These are phyloP conservation scores for Chlorella sp. DNA, from an alignment of 139 green algal species.

Conservation along the genomic window DNA sequence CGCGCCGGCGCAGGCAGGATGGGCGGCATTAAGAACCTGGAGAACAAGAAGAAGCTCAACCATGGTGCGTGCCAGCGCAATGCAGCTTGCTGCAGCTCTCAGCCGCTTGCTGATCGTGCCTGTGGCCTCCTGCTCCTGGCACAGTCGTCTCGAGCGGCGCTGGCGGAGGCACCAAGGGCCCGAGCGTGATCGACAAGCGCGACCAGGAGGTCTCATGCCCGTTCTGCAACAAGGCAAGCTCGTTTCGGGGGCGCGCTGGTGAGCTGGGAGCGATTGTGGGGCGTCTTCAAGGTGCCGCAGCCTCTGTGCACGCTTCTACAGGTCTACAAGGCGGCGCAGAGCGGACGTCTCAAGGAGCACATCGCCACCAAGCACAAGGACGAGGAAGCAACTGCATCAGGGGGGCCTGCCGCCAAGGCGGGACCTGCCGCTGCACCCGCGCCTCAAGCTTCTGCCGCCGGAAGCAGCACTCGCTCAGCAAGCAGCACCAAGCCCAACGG, in stretches of 20 bases:
- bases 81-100: not conserved
- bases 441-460: no score
- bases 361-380: conserved; percentile 54
- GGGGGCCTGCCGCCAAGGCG: not conserved
- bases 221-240: conserved; percentile 60
- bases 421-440: not conserved
- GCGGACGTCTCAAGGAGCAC: conserved; percentile 60
- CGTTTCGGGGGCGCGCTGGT: no score
- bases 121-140: not conserved
- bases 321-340: no score
- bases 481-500: no score
- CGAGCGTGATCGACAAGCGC: conserved; percentile 77
- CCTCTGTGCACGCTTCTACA: no score
- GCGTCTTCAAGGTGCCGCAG: no score
- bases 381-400: conserved; percentile 8
- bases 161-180: conserved; percentile 74
- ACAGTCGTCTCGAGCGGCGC: conserved; percentile 33
- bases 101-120: not conserved
- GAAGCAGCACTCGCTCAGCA: no score
- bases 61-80: conserved; percentile 31
- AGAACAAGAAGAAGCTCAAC: conserved; percentile 64
- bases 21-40: conserved; percentile 63
- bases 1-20: no score
- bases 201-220: conserved; percentile 74
- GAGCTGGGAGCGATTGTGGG: no score